phyloP scores from a whole-genome alignment of 2,329 filamentous ascomycete genomes.

The Colletotrichum eleusines region DNA sequence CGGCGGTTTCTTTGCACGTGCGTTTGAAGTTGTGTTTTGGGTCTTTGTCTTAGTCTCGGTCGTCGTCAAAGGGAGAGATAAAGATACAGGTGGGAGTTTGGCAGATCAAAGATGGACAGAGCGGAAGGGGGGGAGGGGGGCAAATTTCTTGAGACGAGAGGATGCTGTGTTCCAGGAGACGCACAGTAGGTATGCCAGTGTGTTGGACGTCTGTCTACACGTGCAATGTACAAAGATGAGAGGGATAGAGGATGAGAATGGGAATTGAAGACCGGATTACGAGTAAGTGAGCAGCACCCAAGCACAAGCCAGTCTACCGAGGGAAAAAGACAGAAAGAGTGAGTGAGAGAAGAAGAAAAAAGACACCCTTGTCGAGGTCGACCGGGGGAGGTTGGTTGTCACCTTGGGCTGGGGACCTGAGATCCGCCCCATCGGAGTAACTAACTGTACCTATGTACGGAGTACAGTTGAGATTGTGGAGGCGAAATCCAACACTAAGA shows the following conservation, averaged over 20 bases:
- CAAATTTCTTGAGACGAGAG: not conserved
- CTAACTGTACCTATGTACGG: not conserved
- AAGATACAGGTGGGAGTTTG: not conserved
- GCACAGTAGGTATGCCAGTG: not conserved
- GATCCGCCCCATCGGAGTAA: slow-evolving; percentile 19
- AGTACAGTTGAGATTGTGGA: not conserved
- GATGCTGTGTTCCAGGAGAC: slow-evolving; percentile 5
- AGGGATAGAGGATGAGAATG: slow-evolving; percentile 1
- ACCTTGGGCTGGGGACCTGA: slow-evolving; percentile 16
- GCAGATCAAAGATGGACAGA: slow-evolving; percentile 7
- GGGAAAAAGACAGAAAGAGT: slow-evolving; percentile 4
- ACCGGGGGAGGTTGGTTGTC: slow-evolving; percentile 13
- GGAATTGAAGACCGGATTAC: not conserved
- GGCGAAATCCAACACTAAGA: slow-evolving; percentile 1
- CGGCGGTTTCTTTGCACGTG: slow-evolving; percentile 3
- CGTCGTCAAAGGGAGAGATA: not conserved
- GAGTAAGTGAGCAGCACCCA: slow-evolving; percentile 17
- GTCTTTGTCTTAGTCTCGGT: not conserved
- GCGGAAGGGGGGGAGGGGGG: not conserved
- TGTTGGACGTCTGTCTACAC: not conserved
- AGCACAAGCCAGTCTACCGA: slow-evolving; percentile 21
- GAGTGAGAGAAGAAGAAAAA: not conserved
- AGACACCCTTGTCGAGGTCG: not conserved
- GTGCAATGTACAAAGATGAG: not conserved
- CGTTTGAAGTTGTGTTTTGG: not conserved